Evolutionary conservation across 345 rosid species (phyloP).

Genomic region (Ceriops tagal): DNA sequence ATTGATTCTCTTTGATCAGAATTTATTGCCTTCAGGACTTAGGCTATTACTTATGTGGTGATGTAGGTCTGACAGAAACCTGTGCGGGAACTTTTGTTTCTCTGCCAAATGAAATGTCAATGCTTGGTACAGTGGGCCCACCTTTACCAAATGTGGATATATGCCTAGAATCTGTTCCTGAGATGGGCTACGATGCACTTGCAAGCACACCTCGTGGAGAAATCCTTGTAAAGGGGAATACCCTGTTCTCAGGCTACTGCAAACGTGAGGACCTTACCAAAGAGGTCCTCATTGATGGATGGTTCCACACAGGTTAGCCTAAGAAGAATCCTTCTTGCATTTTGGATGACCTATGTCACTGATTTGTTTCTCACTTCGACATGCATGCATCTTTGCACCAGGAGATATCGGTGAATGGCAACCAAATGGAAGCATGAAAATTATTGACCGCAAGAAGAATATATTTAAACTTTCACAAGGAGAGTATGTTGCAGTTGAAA

Average conservation of each 20-base stretch:
- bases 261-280: slow-evolving; percentile 85
- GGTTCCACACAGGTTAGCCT: slow-evolving; percentile 85
- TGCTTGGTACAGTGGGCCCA: slow-evolving; percentile 94
- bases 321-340: neutral
- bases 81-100: slow-evolving; percentile 93
- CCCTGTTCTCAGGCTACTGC: slow-evolving; percentile 82
- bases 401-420: slow-evolving; percentile 99
- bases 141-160: slow-evolving; percentile 96
- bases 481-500: slow-evolving; percentile 96
- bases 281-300: slow-evolving; percentile 84
- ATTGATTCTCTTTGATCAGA: neutral
- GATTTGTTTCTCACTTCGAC: neutral
- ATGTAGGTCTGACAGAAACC: slow-evolving; percentile 86
- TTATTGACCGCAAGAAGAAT: slow-evolving; percentile 93
- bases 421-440: slow-evolving; percentile 91
- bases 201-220: slow-evolving; percentile 84
- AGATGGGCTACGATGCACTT: slow-evolving; percentile 91
- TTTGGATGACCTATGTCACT: neutral
- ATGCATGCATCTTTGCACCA: slow-evolving; percentile 24
- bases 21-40: slow-evolving; percentile 3
- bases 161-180: slow-evolving; percentile 90
- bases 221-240: slow-evolving; percentile 73
- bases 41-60: slow-evolving; percentile 9
- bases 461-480: slow-evolving; percentile 98
- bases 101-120: slow-evolving; percentile 63